Base-by-base conservation (phyloP, 331 rosid species). In the Acacia pycnantha region DNA sequence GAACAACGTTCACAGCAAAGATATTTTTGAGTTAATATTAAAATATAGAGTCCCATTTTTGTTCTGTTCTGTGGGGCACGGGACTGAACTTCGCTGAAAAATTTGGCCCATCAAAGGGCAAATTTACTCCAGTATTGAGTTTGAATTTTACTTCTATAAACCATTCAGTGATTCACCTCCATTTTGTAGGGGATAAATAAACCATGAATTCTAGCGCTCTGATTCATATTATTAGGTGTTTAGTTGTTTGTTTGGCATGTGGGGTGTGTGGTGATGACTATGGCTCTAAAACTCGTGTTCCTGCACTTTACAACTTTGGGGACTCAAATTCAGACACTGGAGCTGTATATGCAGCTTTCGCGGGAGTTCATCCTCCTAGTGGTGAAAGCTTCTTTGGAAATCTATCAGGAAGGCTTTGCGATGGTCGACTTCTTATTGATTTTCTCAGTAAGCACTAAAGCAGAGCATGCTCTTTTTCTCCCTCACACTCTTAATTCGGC, bases 281-380 rank as follows among this genome's bases (percentile, higher is more conserved):
- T 67, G 83, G 79, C 14, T 40, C 65, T 22, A 71, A 27, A 44
- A 77, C 69, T 29, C 91, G 97, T 84, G 74, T 82, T 82, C 89
- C 92, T 3, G 98, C 94, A 31, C 78, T 93, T 50, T 93, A 90
- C 89, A 94, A 94, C 83, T 94, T 93, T 76, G 95, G 97, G 1
- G 97, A 94, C 87, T 94, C 97, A 82, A 94, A 93, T 80, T 94
- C 97, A 1, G 97, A 94, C 82, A 94, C 95, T 3, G 97, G 98
- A 54, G 94, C 87, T 26, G 78, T 53, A 46, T 83, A 87, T 62
- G 98, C 97, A 29, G 85, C 90, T 9, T 85, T 93, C n/a, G 35
- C 87, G 0, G 76, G 68, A 29, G 56, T 86, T 50, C 66, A 61
- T 8, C 85, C 94, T 33, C 98, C 97, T 31, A 90, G 91, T 78